Conservation (phyloP, 1,139 yeast genomes). For the Candida buenavistaensis region DNA sequence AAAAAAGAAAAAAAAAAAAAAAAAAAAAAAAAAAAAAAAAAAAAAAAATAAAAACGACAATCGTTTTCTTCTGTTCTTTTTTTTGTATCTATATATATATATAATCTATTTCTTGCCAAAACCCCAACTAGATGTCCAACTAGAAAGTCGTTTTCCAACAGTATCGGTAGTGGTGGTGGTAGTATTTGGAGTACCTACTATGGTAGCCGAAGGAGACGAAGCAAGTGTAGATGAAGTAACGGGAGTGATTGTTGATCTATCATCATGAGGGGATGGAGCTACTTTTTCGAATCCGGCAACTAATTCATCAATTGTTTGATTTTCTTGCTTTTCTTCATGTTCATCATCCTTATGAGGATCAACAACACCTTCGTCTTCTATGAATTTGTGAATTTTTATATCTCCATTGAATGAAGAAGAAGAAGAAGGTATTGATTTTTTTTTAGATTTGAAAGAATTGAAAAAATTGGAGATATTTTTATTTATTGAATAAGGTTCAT, state of each 20-base stretch:
- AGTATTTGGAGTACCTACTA: neutral
- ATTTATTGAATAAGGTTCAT: slow-evolving; percentile 15
- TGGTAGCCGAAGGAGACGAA: neutral
- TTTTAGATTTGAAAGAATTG: slow-evolving; percentile 23
- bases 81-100: too few species aligned
- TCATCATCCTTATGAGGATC: slow-evolving; percentile 8
- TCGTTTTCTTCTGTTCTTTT: too few species aligned
- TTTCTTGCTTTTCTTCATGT: slow-evolving; percentile 12
- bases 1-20: too few species aligned
- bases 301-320: slow-evolving; percentile 11
- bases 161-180: slow-evolving; percentile 3
- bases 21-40: too few species aligned
- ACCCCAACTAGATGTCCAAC: slow-evolving; percentile 20
- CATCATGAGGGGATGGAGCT: slow-evolving; percentile 4
- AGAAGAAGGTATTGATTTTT: neutral
- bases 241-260: neutral
- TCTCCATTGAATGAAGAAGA: too few species aligned
- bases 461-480: slow-evolving; percentile 27
- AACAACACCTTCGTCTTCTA: too few species aligned
- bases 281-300: slow-evolving; percentile 15
- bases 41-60: too few species aligned
- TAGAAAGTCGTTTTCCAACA: slow-evolving; percentile 7
- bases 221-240: neutral
- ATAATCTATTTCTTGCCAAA: slow-evolving; percentile 15
- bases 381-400: slow-evolving; percentile 20